Evolutionary conservation across 2,329 filamentous ascomycete genomes (phyloP), one percentile per base, ranked within the genome.

Genomic region (Gremmenia infestans): DNA sequence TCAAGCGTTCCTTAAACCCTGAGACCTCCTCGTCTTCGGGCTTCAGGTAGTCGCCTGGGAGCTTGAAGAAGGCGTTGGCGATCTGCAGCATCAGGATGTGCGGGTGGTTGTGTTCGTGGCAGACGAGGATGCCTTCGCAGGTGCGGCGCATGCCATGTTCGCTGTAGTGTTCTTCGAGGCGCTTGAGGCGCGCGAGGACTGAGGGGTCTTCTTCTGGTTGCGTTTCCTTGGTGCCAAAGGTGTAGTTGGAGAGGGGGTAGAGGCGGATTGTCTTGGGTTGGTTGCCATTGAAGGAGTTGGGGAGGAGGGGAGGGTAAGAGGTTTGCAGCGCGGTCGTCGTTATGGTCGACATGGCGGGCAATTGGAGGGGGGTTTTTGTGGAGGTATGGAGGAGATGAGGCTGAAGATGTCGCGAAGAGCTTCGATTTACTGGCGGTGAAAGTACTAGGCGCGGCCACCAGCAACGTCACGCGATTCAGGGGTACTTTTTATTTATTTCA

Each of bases 51-150:
- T 97, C 94, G 57, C 94, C 94, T 0, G 94, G 94, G 72, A 99
- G 82, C 77, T 99, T 99, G 79, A 99, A 99, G 78, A 99, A 99
- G 23, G 94, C 93, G 73, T 99, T 99, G 52, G 94, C 94, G 68
- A 99, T 99, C 79, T 99, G 94, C 61, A 99, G 81, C 94, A 99
- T 97, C 64, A 99, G 78, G 62, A 99, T 96, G 73, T 99, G 94
- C 14, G 94, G 94, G 73, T 97, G 94, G 76, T 97, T 97, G 79
- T 97, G 93, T 75, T 99, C 94, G 73, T 99, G 94, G 76, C 94
- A 99, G 65, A 99, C 91, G 48, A 99, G 82, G 66, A 99, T 91
- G 67, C 92, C 94, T 76, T 99, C 94, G 73, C 93, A 97, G 17
- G 94, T 97, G 54, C 94, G 87, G 56, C 94, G 87, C 94, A 99